These are phyloP conservation scores for Xerocomus spinulosus DNA, from an alignment of 768 basidiomycete genomes.

Conservation along the genomic window DNA sequence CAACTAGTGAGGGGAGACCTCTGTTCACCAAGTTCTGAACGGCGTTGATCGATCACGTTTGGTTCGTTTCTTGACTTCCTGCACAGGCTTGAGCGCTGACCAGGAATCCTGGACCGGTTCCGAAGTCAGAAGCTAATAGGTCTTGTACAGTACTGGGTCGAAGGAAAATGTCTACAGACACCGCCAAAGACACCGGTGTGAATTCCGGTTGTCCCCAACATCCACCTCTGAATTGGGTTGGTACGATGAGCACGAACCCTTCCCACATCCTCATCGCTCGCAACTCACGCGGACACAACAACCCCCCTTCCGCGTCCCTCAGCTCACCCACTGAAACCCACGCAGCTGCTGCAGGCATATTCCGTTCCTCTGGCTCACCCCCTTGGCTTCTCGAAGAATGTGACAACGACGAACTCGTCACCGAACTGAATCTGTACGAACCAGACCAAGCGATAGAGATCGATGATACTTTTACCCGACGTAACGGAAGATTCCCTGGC, in stretches of 20 bases:
- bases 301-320: constrained; percentile 73
- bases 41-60: neutral
- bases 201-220: neutral
- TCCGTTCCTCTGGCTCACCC: constrained; percentile 74
- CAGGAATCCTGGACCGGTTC: neutral
- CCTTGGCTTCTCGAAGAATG: constrained; percentile 77
- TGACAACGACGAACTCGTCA: constrained; percentile 63
- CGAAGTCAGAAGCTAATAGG: neutral
- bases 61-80: too few species aligned
- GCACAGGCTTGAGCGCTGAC: too few species aligned
- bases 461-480: constrained; percentile 69
- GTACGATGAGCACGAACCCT: constrained; percentile 47
- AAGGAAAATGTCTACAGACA: neutral
- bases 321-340: constrained; percentile 86
- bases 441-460: constrained; percentile 73
- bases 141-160: too few species aligned
- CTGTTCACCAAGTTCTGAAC: neutral
- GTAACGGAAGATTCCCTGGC: constrained; percentile 63
- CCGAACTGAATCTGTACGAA: constrained; percentile 63
- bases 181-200: neutral
- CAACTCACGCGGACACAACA: constrained; percentile 71
- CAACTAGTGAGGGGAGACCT: too few species aligned
- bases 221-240: neutral
- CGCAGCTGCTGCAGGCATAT: constrained; percentile 80
- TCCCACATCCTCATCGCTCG: constrained; percentile 87